phyloP scores from a whole-genome alignment of 2,329 filamentous ascomycete species.

The Xylogone sp. region DNA sequence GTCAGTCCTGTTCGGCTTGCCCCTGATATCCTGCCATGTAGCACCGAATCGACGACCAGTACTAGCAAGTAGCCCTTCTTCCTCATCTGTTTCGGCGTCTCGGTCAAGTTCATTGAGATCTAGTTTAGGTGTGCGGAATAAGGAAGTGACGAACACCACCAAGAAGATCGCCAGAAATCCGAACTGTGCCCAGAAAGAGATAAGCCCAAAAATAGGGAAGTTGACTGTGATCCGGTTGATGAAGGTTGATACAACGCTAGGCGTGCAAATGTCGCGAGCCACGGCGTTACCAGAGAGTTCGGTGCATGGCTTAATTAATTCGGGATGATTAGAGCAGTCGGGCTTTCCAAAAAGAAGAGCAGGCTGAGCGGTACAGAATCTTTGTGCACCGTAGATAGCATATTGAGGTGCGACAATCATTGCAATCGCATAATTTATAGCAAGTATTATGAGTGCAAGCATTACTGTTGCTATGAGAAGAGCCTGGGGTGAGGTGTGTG shows the following conservation, averaged over 20 bases:
- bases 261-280: conserved; percentile 82
- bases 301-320: conserved; percentile 76
- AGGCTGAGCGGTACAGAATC: conserved; percentile 76
- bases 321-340: conserved; percentile 68
- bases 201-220: conserved; percentile 88
- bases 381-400: conserved; percentile 89
- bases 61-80: conserved; percentile 84
- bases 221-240: conserved; percentile 89
- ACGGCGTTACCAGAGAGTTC: conserved; percentile 67
- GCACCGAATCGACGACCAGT: conserved; percentile 79
- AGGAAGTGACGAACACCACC: conserved; percentile 71
- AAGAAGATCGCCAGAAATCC: conserved; percentile 82
- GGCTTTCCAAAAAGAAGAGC: conserved; percentile 61
- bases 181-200: conserved; percentile 97
- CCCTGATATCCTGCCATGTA: conserved; percentile 83
- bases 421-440: conserved; percentile 86
- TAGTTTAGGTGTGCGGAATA: conserved; percentile 77
- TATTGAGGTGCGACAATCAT: conserved; percentile 97
- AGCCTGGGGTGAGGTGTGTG: conserved; percentile 86
- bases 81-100: conserved; percentile 86
- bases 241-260: conserved; percentile 87
- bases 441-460: conserved; percentile 83
- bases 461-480: conserved; percentile 87
- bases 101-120: conserved; percentile 78
- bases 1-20: conserved; percentile 19